phyloP scores from a whole-genome alignment of 495 filamentous ascomycete species.

The Penicillium egyptiacum region DNA sequence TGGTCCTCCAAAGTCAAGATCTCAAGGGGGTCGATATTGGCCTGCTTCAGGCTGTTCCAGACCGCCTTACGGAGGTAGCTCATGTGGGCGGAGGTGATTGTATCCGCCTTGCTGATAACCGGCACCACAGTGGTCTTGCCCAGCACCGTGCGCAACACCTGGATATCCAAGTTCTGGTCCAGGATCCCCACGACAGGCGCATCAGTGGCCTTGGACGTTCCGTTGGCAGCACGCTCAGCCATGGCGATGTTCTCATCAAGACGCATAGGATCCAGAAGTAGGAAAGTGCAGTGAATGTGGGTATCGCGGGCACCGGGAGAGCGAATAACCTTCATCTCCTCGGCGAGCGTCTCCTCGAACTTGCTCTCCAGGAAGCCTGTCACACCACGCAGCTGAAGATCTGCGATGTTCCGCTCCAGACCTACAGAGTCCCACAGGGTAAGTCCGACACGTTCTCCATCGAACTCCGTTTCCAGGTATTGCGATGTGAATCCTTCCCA shows the following conservation, averaged over 20 bases:
- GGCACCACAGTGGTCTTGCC: conserved; percentile 96
- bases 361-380: conserved; percentile 93
- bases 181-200: conserved; percentile 59
- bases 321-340: conserved; percentile 96
- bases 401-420: conserved; percentile 88
- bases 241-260: conserved; percentile 81
- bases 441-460: conserved; percentile 85
- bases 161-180: conserved; percentile 87
- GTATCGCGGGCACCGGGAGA: conserved; percentile 92
- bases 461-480: conserved; percentile 93
- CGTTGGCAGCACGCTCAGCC: conserved; percentile 57
- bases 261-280: conserved; percentile 84
- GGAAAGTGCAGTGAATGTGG: conserved; percentile 94
- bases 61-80: conserved; percentile 86
- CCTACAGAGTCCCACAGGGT: conserved; percentile 96
- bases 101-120: conserved; percentile 96
- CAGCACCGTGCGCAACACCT: conserved; percentile 82
- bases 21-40: conserved; percentile 86
- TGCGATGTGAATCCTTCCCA: conserved; percentile 74
- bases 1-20: conserved; percentile 76
- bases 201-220: conserved; percentile 51
- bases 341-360: conserved; percentile 95
- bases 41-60: conserved; percentile 79
- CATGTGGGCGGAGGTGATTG: conserved; percentile 92
- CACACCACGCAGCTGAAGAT: conserved; percentile 89